Conservation (phyloP, 768 basidiomycete species). For the Amanita thiersii region DNA sequence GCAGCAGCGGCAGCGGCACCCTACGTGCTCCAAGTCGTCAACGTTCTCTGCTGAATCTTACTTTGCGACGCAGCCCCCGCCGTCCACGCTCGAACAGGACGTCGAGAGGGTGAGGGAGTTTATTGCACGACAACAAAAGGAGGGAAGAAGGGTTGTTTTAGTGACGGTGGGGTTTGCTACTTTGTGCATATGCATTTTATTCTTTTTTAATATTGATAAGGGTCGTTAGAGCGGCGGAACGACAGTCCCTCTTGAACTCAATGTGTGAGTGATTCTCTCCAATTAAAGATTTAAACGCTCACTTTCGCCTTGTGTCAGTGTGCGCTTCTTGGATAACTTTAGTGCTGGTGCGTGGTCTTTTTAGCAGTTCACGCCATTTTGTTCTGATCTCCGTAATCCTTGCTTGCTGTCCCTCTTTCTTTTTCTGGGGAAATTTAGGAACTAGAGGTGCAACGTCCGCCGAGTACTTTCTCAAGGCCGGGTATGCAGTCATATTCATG, state of each 20-base stretch:
- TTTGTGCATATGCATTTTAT: no score
- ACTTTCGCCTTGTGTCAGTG: conserved; percentile 41
- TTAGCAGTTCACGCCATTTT: not conserved
- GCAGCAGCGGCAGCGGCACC: not conserved
- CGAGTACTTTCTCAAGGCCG: conserved; percentile 91
- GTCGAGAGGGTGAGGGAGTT: conserved; percentile 60
- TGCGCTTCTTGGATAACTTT: conserved; percentile 97
- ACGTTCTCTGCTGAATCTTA: conserved; percentile 83
- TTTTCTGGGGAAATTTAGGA: conserved; percentile 33
- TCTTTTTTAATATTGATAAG: not conserved
- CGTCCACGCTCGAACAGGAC: conserved; percentile 62
- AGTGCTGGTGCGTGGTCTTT: conserved; percentile 66
- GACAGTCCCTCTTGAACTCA: conserved; percentile 95
- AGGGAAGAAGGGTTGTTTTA: conserved; percentile 75
- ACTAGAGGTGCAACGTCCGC: conserved; percentile 97
- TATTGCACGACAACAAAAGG: conserved; percentile 53
- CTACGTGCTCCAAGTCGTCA: conserved; percentile 1
- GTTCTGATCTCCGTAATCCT: conserved; percentile 7
- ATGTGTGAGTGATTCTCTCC: conserved; percentile 67
- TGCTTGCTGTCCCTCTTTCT: conserved; percentile 2
- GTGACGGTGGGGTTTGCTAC: conserved; percentile 78
- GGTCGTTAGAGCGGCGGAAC: conserved; percentile 85
- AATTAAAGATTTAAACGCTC: not conserved
- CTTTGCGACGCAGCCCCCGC: conserved; percentile 82
- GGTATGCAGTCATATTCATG: conserved; percentile 98